Evolutionary conservation across 805 yeast genomes (phyloP).

Genomic region (Spathaspora girioi): DNA sequence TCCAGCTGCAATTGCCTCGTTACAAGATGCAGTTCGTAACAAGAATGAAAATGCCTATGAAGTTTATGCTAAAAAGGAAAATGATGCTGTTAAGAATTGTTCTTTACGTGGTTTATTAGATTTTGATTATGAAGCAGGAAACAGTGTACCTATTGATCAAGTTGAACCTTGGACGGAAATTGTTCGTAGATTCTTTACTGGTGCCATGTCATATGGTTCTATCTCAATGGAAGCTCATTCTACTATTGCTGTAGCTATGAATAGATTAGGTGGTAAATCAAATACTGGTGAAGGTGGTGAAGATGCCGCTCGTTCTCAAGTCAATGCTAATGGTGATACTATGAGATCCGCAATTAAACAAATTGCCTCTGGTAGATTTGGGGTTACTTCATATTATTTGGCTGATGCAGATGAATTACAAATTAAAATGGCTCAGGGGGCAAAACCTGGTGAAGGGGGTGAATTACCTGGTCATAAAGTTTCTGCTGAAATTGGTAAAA

Average conservation of each 20-base stretch:
- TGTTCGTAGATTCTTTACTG: conserved; percentile 96
- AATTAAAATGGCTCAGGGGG: conserved; percentile 99
- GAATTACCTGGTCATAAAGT: conserved; percentile 96
- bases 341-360: conserved; percentile 99
- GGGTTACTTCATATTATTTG: conserved; percentile 92
- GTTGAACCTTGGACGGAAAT: conserved; percentile 99
- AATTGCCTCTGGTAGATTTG: conserved; percentile 96
- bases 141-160: conserved; percentile 88
- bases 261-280: conserved; percentile 94
- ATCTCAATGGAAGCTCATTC: conserved; percentile 98
- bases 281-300: conserved; percentile 99
- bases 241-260: conserved; percentile 97
- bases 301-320: conserved; percentile 84
- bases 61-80: conserved; percentile 82
- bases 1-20: conserved; percentile 89
- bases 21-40: conserved; percentile 98
- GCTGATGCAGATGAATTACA: conserved; percentile 97
- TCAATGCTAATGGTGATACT: conserved; percentile 85
- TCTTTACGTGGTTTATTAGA: conserved; percentile 92
- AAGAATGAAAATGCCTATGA: conserved; percentile 92
- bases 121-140: conserved; percentile 71
- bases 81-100: conserved; percentile 88
- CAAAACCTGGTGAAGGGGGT: conserved; percentile 99
- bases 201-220: conserved; percentile 99
- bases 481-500: conserved; percentile 80